A percentile compares a stretch with the other conserved stretches of the same genome.
phyloP scores from a whole-genome alignment of 805 yeast species.

The Pichia californica region DNA sequence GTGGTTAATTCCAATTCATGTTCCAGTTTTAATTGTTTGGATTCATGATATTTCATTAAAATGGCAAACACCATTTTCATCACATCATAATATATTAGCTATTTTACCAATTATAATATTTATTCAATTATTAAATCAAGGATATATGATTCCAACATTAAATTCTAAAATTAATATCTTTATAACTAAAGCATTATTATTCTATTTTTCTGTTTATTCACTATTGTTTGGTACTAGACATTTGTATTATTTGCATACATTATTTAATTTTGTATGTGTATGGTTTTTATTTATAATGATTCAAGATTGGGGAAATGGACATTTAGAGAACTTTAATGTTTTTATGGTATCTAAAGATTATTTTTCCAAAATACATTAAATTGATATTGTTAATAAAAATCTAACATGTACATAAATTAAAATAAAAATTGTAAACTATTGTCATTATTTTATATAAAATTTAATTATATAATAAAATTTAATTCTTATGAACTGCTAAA shows the following conservation, averaged over 20 bases:
- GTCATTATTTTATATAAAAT: too few species aligned
- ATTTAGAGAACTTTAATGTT: constrained; percentile 1
- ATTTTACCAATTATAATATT: constrained; percentile 64
- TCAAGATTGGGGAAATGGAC: constrained; percentile 21
- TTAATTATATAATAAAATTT: too few species aligned
- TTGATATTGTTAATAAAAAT: too few species aligned
- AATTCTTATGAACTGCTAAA: constrained; percentile 12
- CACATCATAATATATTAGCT: constrained; percentile 79
- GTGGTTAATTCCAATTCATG: constrained; percentile 73
- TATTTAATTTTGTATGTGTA: constrained; percentile 59
- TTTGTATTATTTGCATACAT: constrained; percentile 78
- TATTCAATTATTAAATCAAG: constrained; percentile 45
- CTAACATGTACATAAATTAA: too few species aligned
- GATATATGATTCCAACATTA: constrained; percentile 39
- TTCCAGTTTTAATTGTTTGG: constrained; percentile 76
- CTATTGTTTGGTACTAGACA: constrained; percentile 72
- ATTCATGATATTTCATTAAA: constrained; percentile 67
- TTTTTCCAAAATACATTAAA: constrained; percentile 6
- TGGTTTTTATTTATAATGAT: constrained; percentile 33
- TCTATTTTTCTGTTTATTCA: constrained; percentile 53
- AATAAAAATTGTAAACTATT: too few species aligned
- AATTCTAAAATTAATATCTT: constrained; percentile 21
- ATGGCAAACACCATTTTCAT: constrained; percentile 80
- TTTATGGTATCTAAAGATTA: neutral
- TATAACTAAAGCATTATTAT: constrained; percentile 34